A percentile compares a stretch with the other conserved stretches of the same genome.
These are phyloP conservation scores for Adansonia gregorii DNA, from an alignment of 441 rosid species.

Conservation along the genomic window DNA sequence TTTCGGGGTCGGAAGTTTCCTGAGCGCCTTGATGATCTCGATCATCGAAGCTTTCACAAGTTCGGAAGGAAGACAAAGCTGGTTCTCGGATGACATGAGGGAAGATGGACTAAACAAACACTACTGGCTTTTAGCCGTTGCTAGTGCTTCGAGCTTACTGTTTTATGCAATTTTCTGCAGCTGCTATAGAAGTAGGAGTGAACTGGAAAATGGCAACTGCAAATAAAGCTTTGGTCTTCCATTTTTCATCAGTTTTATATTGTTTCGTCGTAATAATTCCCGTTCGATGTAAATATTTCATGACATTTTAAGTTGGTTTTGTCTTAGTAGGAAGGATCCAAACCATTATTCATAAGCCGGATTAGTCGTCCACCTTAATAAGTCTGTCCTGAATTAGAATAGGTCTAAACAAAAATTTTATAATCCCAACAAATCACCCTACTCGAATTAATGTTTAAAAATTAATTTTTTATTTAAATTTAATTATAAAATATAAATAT, in stretches of 20 bases:
- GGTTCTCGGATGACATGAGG: slow-evolving; percentile 91
- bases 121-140: slow-evolving; percentile 73
- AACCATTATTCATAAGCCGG: neutral
- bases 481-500: too few relatives aligned
- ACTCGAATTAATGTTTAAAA: too few relatives aligned
- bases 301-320: neutral
- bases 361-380: too few relatives aligned
- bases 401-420: too few relatives aligned
- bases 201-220: slow-evolving; percentile 40
- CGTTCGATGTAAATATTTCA: slow-evolving; percentile 20
- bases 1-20: slow-evolving; percentile 88
- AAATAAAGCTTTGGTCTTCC: slow-evolving; percentile 26
- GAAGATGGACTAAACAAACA: slow-evolving; percentile 73
- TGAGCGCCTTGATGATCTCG: slow-evolving; percentile 74
- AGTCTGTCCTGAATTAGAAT: too few relatives aligned
- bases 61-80: slow-evolving; percentile 50
- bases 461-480: too few relatives aligned
- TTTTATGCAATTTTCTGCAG: slow-evolving; percentile 64
- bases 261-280: neutral
- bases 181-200: slow-evolving; percentile 44
- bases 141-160: slow-evolving; percentile 60
- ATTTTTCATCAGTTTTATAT: neutral
- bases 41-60: slow-evolving; percentile 51
- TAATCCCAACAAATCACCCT: too few relatives aligned
- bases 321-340: neutral